Conservation (phyloP, 1,139 yeast species). For the Barnettozyma hawaiiensis region DNA sequence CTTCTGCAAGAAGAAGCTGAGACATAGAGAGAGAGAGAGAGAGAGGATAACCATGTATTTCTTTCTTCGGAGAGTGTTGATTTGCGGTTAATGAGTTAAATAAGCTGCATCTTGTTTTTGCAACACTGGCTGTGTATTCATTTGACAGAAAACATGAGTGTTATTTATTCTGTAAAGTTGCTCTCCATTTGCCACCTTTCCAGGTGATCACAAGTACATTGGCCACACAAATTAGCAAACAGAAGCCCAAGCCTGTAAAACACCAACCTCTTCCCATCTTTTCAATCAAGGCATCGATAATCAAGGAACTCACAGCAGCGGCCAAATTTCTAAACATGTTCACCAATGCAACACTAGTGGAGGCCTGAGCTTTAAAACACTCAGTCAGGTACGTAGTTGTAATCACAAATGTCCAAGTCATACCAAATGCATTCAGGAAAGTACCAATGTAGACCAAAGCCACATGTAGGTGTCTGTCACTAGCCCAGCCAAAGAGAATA, state of each 20-base stretch:
- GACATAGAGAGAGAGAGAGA: too few relatives aligned
- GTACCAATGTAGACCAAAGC: slow-evolving; percentile 39
- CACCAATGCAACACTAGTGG: slow-evolving; percentile 52
- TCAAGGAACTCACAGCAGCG: slow-evolving; percentile 50
- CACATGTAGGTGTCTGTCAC: slow-evolving; percentile 40
- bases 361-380: slow-evolving; percentile 45
- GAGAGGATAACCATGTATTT: too few relatives aligned
- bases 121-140: background rate
- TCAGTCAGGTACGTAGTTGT: slow-evolving; percentile 54
- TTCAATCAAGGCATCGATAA: slow-evolving; percentile 36
- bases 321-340: slow-evolving; percentile 50
- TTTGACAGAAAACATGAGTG: background rate
- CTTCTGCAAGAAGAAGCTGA: background rate
- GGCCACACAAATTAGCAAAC: slow-evolving; percentile 34
- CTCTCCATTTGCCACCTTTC: slow-evolving; percentile 28
- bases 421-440: slow-evolving; percentile 47
- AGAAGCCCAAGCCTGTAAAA: slow-evolving; percentile 47
- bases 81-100: background rate
- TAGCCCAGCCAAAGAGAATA: slow-evolving; percentile 52
- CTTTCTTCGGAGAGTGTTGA: too few relatives aligned
- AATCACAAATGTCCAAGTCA: slow-evolving; percentile 56
- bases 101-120: too few relatives aligned
- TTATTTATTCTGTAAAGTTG: background rate
- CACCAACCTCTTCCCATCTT: slow-evolving; percentile 56
- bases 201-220: slow-evolving; percentile 28